These are phyloP conservation scores for Adansonia gregorii DNA, from an alignment of 441 rosid genomes.

Conservation along the genomic window DNA sequence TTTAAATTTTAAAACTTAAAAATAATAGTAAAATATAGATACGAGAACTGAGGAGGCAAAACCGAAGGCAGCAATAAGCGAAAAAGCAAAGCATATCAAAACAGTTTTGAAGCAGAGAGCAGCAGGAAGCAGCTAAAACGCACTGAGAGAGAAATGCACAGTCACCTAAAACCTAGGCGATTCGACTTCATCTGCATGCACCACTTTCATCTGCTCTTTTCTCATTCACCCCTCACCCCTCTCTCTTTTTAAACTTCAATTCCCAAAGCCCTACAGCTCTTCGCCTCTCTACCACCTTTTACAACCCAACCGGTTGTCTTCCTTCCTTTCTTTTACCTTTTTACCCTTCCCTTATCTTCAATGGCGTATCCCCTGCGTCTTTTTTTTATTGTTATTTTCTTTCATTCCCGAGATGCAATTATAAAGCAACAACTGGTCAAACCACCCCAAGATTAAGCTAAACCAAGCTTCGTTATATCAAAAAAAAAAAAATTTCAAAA, in stretches of 20 bases:
- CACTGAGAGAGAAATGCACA: neutral
- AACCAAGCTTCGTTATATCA: too few relatives aligned
- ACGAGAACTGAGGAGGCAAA: too few relatives aligned
- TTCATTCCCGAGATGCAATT: conserved; percentile 68
- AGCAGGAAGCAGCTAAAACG: neutral
- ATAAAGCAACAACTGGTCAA: conserved; percentile 5
- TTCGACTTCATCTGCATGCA: conserved; percentile 37
- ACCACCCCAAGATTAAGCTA: neutral
- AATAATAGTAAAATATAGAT: too few relatives aligned
- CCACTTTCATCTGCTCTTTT: conserved; percentile 15
- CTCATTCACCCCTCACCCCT: neutral
- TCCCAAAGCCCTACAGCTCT: conserved; percentile 68
- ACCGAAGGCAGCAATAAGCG: too few relatives aligned
- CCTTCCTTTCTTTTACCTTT: conserved; percentile 16
- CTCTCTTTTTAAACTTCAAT: conserved; percentile 47
- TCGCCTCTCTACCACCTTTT: conserved; percentile 51
- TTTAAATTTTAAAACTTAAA: too few relatives aligned
- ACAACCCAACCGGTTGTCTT: conserved; percentile 65
- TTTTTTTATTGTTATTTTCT: conserved; percentile 36
- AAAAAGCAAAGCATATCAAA: too few relatives aligned
- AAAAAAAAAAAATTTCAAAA: too few relatives aligned
- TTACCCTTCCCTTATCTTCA: conserved; percentile 29
- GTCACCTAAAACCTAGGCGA: conserved; percentile 33
- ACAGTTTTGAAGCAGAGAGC: too few relatives aligned
- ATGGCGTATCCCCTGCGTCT: conserved; percentile 35